These are phyloP conservation scores for Arthroderma uncinatum DNA, from an alignment of 2,329 filamentous ascomycete species.

Conservation along the genomic window DNA sequence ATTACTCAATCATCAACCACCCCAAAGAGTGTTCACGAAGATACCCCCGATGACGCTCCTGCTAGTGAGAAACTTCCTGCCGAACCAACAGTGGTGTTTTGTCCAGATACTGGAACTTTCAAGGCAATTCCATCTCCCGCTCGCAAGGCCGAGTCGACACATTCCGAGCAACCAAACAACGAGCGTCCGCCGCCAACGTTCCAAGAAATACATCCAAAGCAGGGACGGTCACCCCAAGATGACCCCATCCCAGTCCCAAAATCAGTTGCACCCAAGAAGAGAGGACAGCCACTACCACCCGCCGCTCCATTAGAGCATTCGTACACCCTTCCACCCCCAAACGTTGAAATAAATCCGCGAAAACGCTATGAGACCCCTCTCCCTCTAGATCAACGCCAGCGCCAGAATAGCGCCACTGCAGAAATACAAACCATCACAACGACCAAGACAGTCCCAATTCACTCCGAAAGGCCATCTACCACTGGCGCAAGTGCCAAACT, in stretches of 20 bases:
- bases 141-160: not conserved
- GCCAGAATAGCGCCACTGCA: not conserved
- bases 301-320: not conserved
- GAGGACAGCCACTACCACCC: not conserved
- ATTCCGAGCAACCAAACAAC: not conserved
- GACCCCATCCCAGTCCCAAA: not conserved
- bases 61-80: slow-evolving; percentile 12
- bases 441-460: slow-evolving; percentile 26
- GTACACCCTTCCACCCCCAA: not conserved
- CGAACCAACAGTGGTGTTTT: slow-evolving; percentile 34
- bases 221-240: not conserved
- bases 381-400: not conserved
- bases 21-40: not conserved
- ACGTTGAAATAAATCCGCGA: not conserved
- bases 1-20: not conserved
- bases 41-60: not conserved
- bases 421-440: slow-evolving; percentile 17
- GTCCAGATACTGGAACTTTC: slow-evolving; percentile 36
- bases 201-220: not conserved
- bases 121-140: slow-evolving; percentile 29
- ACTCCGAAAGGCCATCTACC: slow-evolving; percentile 18
- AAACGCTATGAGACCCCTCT: slow-evolving; percentile 2
- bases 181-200: not conserved
- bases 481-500: slow-evolving; percentile 20
- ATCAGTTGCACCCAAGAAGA: not conserved